phyloP scores from a whole-genome alignment of 2,329 filamentous ascomycete genomes.

The Leptodontidium sp. region DNA sequence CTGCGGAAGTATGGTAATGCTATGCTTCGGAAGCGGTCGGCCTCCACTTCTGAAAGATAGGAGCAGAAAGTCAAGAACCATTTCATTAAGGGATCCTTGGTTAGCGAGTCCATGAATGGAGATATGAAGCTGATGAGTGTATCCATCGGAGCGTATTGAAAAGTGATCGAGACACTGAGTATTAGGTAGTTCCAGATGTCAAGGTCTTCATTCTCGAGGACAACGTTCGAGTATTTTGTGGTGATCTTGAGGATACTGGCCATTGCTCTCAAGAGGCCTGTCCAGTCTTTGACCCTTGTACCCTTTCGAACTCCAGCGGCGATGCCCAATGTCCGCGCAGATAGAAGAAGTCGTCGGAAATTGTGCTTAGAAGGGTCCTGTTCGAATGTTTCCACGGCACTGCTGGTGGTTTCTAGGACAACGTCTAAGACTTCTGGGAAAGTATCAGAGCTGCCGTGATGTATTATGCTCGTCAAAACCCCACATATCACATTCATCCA shows the following conservation, averaged over 20 bases:
- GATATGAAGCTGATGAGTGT: conserved; percentile 75
- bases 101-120: conserved; percentile 70
- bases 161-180: conserved; percentile 69
- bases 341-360: conserved; percentile 56
- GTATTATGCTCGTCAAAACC: conserved; percentile 80
- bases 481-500: conserved; percentile 77
- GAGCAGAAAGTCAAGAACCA: conserved; percentile 89
- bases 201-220: conserved; percentile 43
- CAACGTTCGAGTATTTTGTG: conserved; percentile 49
- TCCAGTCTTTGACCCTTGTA: conserved; percentile 77
- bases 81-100: conserved; percentile 68
- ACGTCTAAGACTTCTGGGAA: conserved; percentile 73
- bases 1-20: conserved; percentile 83
- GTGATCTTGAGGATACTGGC: conserved; percentile 60
- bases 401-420: conserved; percentile 59
- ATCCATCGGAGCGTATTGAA: conserved; percentile 82
- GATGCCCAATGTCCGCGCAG: conserved; percentile 70
- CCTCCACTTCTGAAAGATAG: conserved; percentile 77
- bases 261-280: conserved; percentile 64
- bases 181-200: conserved; percentile 66
- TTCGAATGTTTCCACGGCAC: conserved; percentile 51
- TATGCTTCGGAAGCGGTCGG: conserved; percentile 79
- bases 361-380: conserved; percentile 44
- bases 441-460: conserved; percentile 78
- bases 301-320: conserved; percentile 84